These are phyloP conservation scores for Torulaspora globosa DNA, from an alignment of 1,139 yeast genomes.

Conservation along the genomic window DNA sequence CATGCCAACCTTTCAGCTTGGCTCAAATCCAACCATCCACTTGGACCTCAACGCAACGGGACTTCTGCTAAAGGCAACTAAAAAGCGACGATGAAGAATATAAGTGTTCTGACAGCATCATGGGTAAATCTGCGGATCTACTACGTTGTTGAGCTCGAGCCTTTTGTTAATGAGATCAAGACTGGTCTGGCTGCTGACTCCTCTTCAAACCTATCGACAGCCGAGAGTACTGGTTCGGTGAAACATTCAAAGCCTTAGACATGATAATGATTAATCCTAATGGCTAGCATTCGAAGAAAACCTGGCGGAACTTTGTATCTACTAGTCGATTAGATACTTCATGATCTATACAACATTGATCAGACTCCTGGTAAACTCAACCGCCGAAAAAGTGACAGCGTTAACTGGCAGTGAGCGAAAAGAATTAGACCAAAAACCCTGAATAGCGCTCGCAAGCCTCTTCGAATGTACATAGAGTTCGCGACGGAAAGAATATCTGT, in stretches of 20 bases:
- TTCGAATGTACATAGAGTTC: background rate
- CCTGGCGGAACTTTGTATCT: background rate
- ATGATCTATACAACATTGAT: background rate
- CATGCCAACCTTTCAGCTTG: too few relatives aligned
- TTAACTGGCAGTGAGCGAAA: background rate
- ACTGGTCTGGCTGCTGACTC: background rate
- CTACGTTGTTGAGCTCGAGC: background rate
- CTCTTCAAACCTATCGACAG: background rate
- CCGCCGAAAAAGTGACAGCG: background rate
- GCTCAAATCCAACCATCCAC: too few relatives aligned
- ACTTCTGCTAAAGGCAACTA: too few relatives aligned
- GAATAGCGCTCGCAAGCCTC: background rate
- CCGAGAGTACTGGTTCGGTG: background rate
- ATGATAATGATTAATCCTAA: background rate
- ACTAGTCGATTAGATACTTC: background rate
- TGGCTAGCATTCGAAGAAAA: background rate
- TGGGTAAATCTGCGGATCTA: too few relatives aligned
- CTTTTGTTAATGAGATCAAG: background rate
- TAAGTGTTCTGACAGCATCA: too few relatives aligned
- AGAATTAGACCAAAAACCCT: background rate
- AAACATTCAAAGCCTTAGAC: background rate
- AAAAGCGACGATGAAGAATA: too few relatives aligned
- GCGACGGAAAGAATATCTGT: background rate
- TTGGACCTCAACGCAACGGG: too few relatives aligned
- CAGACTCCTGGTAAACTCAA: background rate